These are phyloP conservation scores for Penicillium cosmopolitanum DNA, from an alignment of 495 filamentous ascomycete species.

Conservation along the genomic window DNA sequence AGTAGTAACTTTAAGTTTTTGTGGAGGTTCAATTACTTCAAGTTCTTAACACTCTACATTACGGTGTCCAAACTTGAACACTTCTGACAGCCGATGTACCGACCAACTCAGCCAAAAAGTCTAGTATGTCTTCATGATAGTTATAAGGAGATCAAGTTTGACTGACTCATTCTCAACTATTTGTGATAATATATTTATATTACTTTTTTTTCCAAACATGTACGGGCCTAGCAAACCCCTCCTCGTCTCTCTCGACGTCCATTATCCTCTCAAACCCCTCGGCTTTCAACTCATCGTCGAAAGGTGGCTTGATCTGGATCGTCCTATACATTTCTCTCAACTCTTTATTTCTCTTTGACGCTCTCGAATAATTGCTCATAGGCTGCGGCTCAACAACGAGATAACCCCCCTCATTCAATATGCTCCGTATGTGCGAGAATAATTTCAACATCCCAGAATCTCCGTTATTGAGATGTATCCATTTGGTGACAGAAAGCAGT, in stretches of 20 bases:
- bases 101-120: no score
- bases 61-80: no score
- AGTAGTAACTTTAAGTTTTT: no score
- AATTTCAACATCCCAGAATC: constrained; percentile 31
- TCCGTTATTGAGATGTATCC: constrained; percentile 36
- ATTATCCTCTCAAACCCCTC: constrained; percentile 33
- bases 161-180: no score
- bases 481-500: constrained; percentile 35
- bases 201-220: constrained; percentile 32
- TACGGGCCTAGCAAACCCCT: constrained; percentile 34
- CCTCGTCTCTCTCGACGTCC: constrained; percentile 31
- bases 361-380: constrained; percentile 38
- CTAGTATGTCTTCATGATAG: no score
- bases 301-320: constrained; percentile 30
- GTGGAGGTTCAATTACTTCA: no score
- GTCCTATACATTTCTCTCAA: constrained; percentile 36
- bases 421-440: constrained; percentile 31
- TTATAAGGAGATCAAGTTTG: no score
- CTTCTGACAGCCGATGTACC: no score
- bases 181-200: background rate
- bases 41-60: no score
- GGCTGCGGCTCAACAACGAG: constrained; percentile 35
- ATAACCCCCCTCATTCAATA: constrained; percentile 33
- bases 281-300: constrained; percentile 30
- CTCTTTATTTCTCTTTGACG: constrained; percentile 35